phyloP scores from a whole-genome alignment of 345 rosid species.

The Syzygium oleosum region DNA sequence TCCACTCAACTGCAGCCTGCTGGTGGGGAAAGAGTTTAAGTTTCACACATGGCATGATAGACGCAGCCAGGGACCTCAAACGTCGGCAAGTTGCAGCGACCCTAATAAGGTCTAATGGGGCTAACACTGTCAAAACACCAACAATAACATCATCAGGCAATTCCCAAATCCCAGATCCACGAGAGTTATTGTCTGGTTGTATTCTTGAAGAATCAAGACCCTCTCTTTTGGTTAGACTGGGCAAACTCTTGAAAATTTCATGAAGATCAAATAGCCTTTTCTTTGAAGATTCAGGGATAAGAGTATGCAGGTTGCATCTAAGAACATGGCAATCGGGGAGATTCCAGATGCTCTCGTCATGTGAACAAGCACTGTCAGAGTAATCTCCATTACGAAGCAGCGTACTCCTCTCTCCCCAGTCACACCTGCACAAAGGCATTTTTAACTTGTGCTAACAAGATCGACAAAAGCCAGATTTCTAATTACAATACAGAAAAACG shows the following conservation, averaged over 20 bases:
- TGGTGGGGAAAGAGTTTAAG: conserved; percentile 91
- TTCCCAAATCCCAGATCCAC: conserved; percentile 61
- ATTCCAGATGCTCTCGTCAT: conserved; percentile 38
- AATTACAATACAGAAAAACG: background rate
- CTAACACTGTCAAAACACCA: conserved; percentile 40
- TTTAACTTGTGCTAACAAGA: background rate
- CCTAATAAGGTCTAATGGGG: conserved; percentile 57
- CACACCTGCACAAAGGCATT: conserved; percentile 57
- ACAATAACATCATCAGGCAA: conserved; percentile 60
- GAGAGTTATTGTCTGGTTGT: conserved; percentile 22
- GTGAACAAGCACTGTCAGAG: conserved; percentile 19
- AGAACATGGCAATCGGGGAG: conserved; percentile 76
- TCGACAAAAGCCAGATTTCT: background rate
- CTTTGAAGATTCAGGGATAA: conserved; percentile 35
- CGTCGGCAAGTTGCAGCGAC: conserved; percentile 67
- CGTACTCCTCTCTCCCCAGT: conserved; percentile 64
- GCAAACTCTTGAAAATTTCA: conserved; percentile 72
- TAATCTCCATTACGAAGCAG: conserved; percentile 30
- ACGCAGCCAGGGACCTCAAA: conserved; percentile 55
- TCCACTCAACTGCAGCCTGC: conserved; percentile 91
- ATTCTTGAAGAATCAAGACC: conserved; percentile 34
- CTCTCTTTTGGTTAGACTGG: conserved; percentile 33
- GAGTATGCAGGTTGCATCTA: conserved; percentile 51
- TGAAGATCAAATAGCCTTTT: conserved; percentile 65
- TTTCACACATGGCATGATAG: conserved; percentile 80